These are phyloP conservation scores for Rauvolfia tetraphylla DNA, from an alignment of 257 asterid genomes.

Conservation along the genomic window DNA sequence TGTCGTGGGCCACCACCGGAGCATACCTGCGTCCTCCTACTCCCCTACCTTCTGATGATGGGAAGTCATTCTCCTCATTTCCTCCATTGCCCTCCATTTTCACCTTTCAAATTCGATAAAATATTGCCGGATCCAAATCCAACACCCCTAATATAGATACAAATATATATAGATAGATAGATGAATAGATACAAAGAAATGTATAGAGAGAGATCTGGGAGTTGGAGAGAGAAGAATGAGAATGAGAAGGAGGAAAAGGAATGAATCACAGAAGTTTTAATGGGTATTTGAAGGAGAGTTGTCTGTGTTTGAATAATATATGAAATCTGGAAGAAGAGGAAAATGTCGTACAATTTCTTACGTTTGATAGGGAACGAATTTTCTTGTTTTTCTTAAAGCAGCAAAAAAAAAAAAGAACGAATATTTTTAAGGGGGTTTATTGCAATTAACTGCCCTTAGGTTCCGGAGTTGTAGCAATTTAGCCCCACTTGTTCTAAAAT, in stretches of 20 bases:
- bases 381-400: not conserved
- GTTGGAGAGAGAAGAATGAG: not conserved
- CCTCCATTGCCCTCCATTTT: slow-evolving; percentile 30
- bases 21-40: slow-evolving; percentile 28
- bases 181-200: not conserved
- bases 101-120: not conserved
- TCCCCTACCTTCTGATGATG: slow-evolving; percentile 17
- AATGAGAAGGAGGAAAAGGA: not conserved
- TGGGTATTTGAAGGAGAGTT: slow-evolving; percentile 1
- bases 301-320: slow-evolving; percentile 4
- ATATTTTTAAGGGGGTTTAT: no score
- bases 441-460: no score
- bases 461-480: no score
- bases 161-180: not conserved
- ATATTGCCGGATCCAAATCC: slow-evolving; percentile 1
- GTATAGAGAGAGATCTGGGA: not conserved
- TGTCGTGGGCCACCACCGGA: slow-evolving; percentile 37
- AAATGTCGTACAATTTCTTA: not conserved
- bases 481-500: no score
- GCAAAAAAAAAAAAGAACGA: no score
- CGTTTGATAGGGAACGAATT: not conserved
- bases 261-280: not conserved
- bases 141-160: not conserved
- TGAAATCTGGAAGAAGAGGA: not conserved
- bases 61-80: slow-evolving; percentile 29